Evolutionary conservation across 2,329 filamentous ascomycete genomes (phyloP), one percentile per base, ranked within the genome.

Genomic region (Aureobasidium sp.): DNA sequence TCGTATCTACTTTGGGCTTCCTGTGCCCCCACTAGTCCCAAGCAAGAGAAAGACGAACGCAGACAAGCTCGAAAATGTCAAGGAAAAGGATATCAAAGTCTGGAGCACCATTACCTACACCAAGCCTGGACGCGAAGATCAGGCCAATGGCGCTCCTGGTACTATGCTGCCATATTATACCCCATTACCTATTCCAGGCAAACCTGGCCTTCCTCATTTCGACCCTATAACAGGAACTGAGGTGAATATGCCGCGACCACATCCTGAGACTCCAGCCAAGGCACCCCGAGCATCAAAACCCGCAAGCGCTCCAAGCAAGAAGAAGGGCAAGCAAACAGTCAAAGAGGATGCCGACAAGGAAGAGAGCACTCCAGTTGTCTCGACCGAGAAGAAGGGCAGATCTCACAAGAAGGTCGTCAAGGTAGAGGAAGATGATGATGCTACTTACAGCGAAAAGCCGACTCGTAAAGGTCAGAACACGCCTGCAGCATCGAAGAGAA

Each of bases 1-100:
- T 11, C 68, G 68, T 25, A 61, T 58, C 2, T 50, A 47, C 2
- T 48, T 51, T 10, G 59, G 64, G 1, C 59, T 64, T 11, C 37
- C 37, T 10, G 67, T 71, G 13, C 69, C 69, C 5, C 65, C 66
- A 1, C 53, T 25, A 27, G 6, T 16, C 25, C 27, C 9, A 14
- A 30, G 21, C 64, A 61, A 64, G 60, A 29, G 14, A 25, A 25
- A 36, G 60, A 50, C 14, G 47, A 61, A 37, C 63, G 50, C 36
- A 63, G 44, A 37, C 32, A 29, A 34, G 3, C 29, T 21, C 6
- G 7, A 8, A 5, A 8, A 34, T 6, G 37, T n/a, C 21, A 42
- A 21, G 13, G n/a, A 39, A 11, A 54, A 54, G 27, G 37, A 42
- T 3, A 25, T 42, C 25, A 32, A 32, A 6, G 25, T 11, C 5